Percentiles rank a stretch among this genome's conserved stretches.
Evolutionary conservation across 2,329 filamentous ascomycete genomes (phyloP).

Genomic region (Paracoccidioides lutzii): DNA sequence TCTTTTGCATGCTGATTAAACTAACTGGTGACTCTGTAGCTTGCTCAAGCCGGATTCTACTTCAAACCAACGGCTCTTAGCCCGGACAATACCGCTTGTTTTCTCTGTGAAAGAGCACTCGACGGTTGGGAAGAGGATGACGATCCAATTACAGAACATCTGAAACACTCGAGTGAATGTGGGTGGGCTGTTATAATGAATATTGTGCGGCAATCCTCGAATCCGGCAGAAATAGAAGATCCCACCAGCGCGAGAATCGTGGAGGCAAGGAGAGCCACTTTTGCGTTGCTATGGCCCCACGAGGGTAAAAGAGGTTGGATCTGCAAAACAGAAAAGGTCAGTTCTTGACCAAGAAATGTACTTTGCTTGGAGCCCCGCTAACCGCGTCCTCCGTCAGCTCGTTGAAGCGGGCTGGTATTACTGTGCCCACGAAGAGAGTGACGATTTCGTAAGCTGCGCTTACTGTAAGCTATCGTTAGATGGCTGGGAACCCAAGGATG

Average conservation of each 20-base stretch:
- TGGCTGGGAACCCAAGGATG: constrained; percentile 87
- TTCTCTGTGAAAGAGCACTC: constrained; percentile 68
- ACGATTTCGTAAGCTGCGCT: constrained; percentile 81
- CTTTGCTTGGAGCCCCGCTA: constrained; percentile 6
- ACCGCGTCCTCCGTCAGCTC: constrained; percentile 41
- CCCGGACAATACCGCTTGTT: constrained; percentile 82
- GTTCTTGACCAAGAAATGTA: constrained; percentile 9
- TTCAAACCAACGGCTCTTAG: constrained; percentile 63
- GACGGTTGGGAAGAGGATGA: constrained; percentile 89
- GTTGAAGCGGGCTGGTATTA: constrained; percentile 90
- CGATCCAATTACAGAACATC: constrained; percentile 69
- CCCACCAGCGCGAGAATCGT: constrained; percentile 59
- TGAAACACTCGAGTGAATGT: constrained; percentile 69
- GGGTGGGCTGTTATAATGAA: constrained; percentile 73
- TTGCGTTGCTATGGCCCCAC: constrained; percentile 76
- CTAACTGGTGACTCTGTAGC: constrained; percentile 36
- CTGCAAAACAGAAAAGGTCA: constrained; percentile 75
- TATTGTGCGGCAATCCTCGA: constrained; percentile 34
- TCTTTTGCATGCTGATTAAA: constrained; percentile 8
- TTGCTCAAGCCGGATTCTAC: constrained; percentile 84
- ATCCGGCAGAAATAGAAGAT: constrained; percentile 48
- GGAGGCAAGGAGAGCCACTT: constrained; percentile 69
- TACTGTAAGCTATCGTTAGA: constrained; percentile 86
- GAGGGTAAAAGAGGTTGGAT: constrained; percentile 79
- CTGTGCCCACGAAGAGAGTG: constrained; percentile 67